Conservation (phyloP, 331 rosid species). For the Stylosanthes scabra region DNA sequence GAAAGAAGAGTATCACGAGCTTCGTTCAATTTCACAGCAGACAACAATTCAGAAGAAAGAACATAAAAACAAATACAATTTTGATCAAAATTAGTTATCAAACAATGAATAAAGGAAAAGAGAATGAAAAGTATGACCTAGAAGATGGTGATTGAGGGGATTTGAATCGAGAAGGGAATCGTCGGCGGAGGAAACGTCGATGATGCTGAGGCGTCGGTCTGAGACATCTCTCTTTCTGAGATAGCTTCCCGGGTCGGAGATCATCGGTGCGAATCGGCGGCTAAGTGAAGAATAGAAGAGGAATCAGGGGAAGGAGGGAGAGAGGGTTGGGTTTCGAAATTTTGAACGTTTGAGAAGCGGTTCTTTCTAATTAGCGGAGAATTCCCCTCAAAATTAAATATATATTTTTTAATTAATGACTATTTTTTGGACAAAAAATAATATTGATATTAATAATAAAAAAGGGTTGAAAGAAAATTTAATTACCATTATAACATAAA, state of each 20-base stretch:
- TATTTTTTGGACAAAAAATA: no score
- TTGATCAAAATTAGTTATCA: neutral
- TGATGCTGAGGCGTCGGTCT: slow-evolving; percentile 79
- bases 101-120: neutral
- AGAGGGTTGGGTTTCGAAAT: slow-evolving; percentile 16
- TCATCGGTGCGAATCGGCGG: slow-evolving; percentile 7
- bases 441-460: no score
- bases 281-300: slow-evolving; percentile 4
- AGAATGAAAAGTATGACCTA: slow-evolving; percentile 45
- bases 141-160: slow-evolving; percentile 25
- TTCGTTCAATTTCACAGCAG: neutral
- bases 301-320: slow-evolving; percentile 18
- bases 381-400: neutral
- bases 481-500: no score
- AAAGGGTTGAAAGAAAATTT: no score
- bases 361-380: slow-evolving; percentile 38
- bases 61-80: neutral
- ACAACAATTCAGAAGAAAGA: neutral
- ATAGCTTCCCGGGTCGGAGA: slow-evolving; percentile 18
- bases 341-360: slow-evolving; percentile 65
- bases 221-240: slow-evolving; percentile 39
- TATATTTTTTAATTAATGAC: no score
- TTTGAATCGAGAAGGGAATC: slow-evolving; percentile 74
- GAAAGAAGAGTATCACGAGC: slow-evolving; percentile 1
- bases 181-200: slow-evolving; percentile 88